Base-by-base conservation (phyloP, 2,329 filamentous ascomycete genomes). In the Monosporascus sp. region DNA sequence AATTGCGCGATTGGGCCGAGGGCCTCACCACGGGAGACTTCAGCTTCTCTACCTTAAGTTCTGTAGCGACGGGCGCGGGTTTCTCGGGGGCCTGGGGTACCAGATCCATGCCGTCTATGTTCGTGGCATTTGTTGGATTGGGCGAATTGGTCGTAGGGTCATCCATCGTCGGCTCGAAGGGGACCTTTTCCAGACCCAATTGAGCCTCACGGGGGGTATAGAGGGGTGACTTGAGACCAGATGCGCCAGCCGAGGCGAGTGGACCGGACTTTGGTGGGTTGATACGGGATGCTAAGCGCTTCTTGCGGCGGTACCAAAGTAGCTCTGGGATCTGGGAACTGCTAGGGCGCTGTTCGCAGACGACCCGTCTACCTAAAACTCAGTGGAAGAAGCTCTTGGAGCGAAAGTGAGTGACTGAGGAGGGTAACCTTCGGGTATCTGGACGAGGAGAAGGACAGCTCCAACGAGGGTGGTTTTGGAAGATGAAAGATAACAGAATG, bases 11-110 rank as follows among this genome's bases (percentile, higher is more conserved):
- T 15, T 62, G 60, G 5, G 57, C 51, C 8, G 60, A 60, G 9
- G 63, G 57, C 63, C 66, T 70, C 63, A 59, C 70, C 63, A 57
- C 52, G 54, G 47, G 62, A 53, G 58, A 65, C 50, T 62, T 60
- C 48, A 65, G 63, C 57, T 67, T 69, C 37, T 62, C 61, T 34
- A 56, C 44, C 24, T 57, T 57, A 1, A 52, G 37, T 39, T 57
- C 60, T 44, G 49, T 56, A 11, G 45, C 42, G 45, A 47, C 37
- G 8, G 42, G 24, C 22, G 24, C 7, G 42, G 9, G 17, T 24
- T 46, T 46, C 24, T 25, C 22, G 20, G 24, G 11, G 24, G 31
- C n/a, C 39, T 42, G 39, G 39, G 3, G 39, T 20, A 11, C 9
- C 18, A 20, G 39, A 18, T 46, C 22, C 7, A 31, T n/a, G 25